Base-by-base conservation (phyloP, 2,329 filamentous ascomycete species). In the Aspergillus neotritici region DNA sequence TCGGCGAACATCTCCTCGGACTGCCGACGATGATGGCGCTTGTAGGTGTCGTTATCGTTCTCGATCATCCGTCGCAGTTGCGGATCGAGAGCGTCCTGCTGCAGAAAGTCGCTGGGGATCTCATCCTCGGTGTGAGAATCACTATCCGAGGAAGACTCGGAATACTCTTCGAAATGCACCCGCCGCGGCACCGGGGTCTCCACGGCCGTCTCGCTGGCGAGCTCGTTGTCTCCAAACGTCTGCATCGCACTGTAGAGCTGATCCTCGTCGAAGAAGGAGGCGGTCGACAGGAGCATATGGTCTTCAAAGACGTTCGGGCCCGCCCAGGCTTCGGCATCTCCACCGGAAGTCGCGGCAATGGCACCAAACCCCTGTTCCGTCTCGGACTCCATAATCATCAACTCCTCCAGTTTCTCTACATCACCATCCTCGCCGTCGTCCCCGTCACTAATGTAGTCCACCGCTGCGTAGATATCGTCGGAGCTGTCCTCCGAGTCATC, bases 341-440 rank as follows among this genome's bases (percentile, higher is more conserved):
- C 41, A 17, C 49, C 47, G 32, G 56, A 52, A 8, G 61, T 54
- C 32, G 52, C 51, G 31, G 53, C 60, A 7, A 51, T 44, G 34
- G 44, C 48, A 13, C 37, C 44, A 5, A 61, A 30, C 2, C 51
- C 55, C 17, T 64, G 55, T 33, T 66, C 62, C 44, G 62, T 60
- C 42, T 69, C 67, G 5, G 65, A 68, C 39, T 66, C 62, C 30
- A 86, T 72, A 49, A 90, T 87, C 54, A 83, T 79, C 64, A 82
- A 76, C 71, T 89, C 86, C 77, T 93, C 87, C 72, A 81, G 77
- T 74, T 82, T 79, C 59, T 85, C 78, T 43, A 91, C 80, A 74
- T 86, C 80, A 52, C 86, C 80, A 64, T 91, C 84, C 63, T 91
- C 86, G 51, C 87, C 83, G 51, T 90, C 83, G 49, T 90, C 86